Evolutionary conservation across 2,329 filamentous ascomycete genomes (phyloP), one percentile per base, ranked within the genome.

Genomic region (Neoscytalidium dimidiatum): DNA sequence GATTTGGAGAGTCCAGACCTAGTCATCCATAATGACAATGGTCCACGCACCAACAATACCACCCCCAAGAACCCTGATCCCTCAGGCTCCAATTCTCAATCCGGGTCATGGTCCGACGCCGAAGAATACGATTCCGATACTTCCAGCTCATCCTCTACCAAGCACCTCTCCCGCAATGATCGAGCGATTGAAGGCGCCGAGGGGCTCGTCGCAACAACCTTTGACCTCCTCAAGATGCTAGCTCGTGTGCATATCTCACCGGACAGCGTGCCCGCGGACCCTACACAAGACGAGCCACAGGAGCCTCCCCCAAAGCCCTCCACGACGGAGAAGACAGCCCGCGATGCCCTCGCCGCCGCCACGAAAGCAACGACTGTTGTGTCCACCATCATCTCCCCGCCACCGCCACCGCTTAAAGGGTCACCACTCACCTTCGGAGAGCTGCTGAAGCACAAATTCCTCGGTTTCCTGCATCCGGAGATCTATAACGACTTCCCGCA

Each of bases 101-200:
- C 52, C 3, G 4, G 35, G 14, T 8, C n/a, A 1, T 11, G 35
- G 14, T 8, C n/a, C 3, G 31, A 21, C 7, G 29, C 8, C 49
- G 33, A 56, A 23, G 44, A 48, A 23, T 41, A 33, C 31, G 43
- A 41, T 6, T 44, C 35, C 4, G 38, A 56, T 23, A 14, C 52
- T 11, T 29, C 56, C 26, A 29, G 26, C 38, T 31, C 56, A 3
- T 14, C 41, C 4, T 23, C 35, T 6, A n/a, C 38, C 13, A 58
- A 23, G 13, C 21, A 41, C 21, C 3, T 4, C 19, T 2, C 29
- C 43, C 17, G 4, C 58, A 23, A 51, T 21, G 31, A 17, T 17
- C 43, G 60, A 19, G 60, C 44, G 31, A 28, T 62, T 31, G 60
- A 62, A 41, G 60, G 60, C 60, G 48, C 60, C 29, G 60, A 62